Conservation (phyloP, 2,329 filamentous ascomycete species). For the Aureobasidium vineae region DNA sequence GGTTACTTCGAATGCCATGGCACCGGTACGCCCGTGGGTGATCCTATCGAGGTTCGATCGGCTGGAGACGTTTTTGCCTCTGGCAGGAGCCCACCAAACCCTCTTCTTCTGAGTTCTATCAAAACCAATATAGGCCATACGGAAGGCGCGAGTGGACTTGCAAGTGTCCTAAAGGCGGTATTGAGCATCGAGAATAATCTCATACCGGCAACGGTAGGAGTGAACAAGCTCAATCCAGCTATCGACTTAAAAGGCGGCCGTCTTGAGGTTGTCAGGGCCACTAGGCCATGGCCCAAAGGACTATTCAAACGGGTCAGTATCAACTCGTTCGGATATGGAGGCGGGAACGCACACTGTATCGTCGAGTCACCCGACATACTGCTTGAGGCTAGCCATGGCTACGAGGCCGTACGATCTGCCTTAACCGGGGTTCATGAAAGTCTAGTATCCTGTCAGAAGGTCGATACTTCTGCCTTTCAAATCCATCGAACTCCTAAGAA, state of each 20-base stretch:
- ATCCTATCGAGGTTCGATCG: conserved; percentile 33
- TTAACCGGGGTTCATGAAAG: background rate
- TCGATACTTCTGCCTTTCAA: no score
- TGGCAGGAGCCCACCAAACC: background rate
- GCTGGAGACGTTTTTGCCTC: conserved; percentile 25
- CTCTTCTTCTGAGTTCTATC: conserved; percentile 34
- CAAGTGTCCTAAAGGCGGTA: conserved; percentile 37
- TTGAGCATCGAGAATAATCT: conserved; percentile 32
- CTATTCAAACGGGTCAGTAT: conserved; percentile 22
- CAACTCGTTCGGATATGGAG: conserved; percentile 35
- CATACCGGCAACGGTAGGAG: conserved; percentile 31
- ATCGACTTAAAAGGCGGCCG: background rate
- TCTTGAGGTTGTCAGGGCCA: background rate
- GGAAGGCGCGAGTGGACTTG: conserved; percentile 51
- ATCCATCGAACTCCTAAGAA: background rate
- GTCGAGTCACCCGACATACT: background rate
- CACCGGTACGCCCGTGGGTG: conserved; percentile 34
- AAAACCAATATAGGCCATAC: conserved; percentile 48
- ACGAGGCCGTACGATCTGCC: background rate
- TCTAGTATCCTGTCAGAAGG: no score
- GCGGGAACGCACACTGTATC: conserved; percentile 34
- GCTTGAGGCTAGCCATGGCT: background rate
- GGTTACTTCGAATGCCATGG: conserved; percentile 34
- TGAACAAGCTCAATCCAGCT: background rate
- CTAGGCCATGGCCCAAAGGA: background rate